phyloP scores from a whole-genome alignment of 2,329 filamentous ascomycete genomes.

The Fusarium subtropicale region DNA sequence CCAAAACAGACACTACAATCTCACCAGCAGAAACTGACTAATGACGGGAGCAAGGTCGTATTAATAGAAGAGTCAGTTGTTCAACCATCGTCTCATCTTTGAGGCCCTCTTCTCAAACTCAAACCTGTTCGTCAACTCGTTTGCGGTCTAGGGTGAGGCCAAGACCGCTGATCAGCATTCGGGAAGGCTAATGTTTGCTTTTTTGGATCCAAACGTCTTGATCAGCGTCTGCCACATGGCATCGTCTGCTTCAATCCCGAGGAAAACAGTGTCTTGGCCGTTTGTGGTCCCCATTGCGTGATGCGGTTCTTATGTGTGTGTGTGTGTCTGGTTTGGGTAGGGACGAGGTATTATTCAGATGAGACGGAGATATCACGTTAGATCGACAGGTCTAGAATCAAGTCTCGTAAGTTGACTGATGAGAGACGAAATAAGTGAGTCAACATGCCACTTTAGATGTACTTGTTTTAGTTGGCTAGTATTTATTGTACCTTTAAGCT shows the following conservation, averaged over 20 bases:
- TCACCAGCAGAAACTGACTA: background rate
- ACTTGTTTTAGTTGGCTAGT: background rate
- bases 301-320: background rate
- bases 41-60: background rate
- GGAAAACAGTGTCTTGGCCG: background rate
- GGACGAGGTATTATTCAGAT: slow-evolving; percentile 24
- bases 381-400: slow-evolving; percentile 9
- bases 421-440: background rate
- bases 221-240: slow-evolving; percentile 38
- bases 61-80: background rate
- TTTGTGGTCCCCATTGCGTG: background rate
- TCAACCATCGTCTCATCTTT: slow-evolving; percentile 16
- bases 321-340: slow-evolving; percentile 10
- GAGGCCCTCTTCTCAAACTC: slow-evolving; percentile 19
- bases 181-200: slow-evolving; percentile 28
- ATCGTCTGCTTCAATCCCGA: slow-evolving; percentile 33
- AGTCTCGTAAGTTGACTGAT: background rate
- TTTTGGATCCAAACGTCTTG: background rate
- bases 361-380: slow-evolving; percentile 8
- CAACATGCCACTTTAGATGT: background rate
- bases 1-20: background rate
- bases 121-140: slow-evolving; percentile 2
- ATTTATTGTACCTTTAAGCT: background rate
- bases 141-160: slow-evolving; percentile 33
- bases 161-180: slow-evolving; percentile 26